Conservation (phyloP, 495 filamentous ascomycete genomes). For the Penicillium dipodomyicola region DNA sequence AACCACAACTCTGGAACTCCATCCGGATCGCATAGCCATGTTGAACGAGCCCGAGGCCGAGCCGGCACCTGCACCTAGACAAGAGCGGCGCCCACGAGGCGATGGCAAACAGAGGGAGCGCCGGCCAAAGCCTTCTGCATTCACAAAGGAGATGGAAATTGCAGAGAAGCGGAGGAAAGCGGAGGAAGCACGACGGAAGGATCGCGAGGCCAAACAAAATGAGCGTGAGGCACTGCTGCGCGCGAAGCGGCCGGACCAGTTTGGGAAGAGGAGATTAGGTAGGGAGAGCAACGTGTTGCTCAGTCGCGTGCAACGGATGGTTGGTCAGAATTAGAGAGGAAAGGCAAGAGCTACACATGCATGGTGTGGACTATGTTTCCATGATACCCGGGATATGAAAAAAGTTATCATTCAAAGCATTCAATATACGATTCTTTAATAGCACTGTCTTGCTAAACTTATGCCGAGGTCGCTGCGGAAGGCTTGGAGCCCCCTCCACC, state of each 20-base stretch:
- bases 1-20: conserved; percentile 54
- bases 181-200: conserved; percentile 57
- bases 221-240: conserved; percentile 70
- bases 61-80: conserved; percentile 25
- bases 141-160: conserved; percentile 68
- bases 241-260: conserved; percentile 68
- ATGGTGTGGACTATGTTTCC: conserved; percentile 13
- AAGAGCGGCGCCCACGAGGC: conserved; percentile 20
- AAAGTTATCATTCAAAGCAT: conserved; percentile 11
- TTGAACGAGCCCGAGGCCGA: conserved; percentile 50
- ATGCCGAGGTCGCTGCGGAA: conserved; percentile 10
- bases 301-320: conserved; percentile 73
- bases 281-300: conserved; percentile 80
- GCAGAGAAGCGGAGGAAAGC: conserved; percentile 65
- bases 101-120: conserved; percentile 31
- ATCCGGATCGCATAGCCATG: conserved; percentile 71
- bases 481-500: conserved; percentile 23
- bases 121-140: conserved; percentile 64
- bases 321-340: conserved; percentile 40
- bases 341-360: conserved; percentile 3
- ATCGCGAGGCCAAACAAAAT: conserved; percentile 58
- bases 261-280: conserved; percentile 81
- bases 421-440: conserved; percentile 1
- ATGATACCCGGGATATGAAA: conserved; percentile 26
- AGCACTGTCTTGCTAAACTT: conserved; percentile 2